Conservation (phyloP, 2,329 filamentous ascomycete species). For the Verticillium tricorpus region DNA sequence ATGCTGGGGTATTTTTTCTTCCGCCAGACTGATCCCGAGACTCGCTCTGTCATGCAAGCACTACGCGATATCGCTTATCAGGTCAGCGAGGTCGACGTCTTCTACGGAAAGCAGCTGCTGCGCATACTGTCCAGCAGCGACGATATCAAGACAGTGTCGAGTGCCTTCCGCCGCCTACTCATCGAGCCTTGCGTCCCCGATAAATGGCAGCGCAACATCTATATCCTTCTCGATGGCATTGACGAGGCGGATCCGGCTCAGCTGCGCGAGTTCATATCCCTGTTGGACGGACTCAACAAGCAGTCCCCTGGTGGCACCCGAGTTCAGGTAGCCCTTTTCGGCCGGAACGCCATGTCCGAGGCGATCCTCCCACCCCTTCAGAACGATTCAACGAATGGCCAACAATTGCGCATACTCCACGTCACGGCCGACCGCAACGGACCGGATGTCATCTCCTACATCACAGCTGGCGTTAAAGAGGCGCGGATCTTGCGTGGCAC, state of each 20-base stretch:
- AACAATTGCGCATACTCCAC: conserved; percentile 32
- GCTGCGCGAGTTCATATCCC: conserved; percentile 28
- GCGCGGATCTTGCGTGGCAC: conserved; percentile 31
- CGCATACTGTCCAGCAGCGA: conserved; percentile 28
- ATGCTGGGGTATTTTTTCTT: conserved; percentile 44
- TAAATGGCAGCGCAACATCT: conserved; percentile 27
- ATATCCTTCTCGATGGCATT: conserved; percentile 41
- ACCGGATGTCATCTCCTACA: conserved; percentile 36
- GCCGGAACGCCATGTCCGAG: conserved; percentile 37
- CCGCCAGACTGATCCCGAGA: conserved; percentile 40
- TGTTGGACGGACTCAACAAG: conserved; percentile 23
- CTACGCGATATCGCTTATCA: conserved; percentile 42
- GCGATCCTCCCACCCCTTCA: conserved; percentile 30
- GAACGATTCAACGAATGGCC: conserved; percentile 15
- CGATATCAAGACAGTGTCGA: conserved; percentile 37
- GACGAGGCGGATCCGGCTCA: conserved; percentile 38
- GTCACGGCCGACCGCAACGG: conserved; percentile 38
- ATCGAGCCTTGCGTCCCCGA: conserved; percentile 30
- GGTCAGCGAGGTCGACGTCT: conserved; percentile 38
- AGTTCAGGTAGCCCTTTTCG: conserved; percentile 34
- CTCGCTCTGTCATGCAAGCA: conserved; percentile 38
- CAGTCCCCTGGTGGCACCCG: conserved; percentile 14
- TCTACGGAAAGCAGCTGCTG: conserved; percentile 36
- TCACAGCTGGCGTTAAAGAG: conserved; percentile 33
- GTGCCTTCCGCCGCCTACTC: conserved; percentile 37